phyloP scores from a whole-genome alignment of 805 yeast species.

The Kluyveromyces aestuarii region DNA sequence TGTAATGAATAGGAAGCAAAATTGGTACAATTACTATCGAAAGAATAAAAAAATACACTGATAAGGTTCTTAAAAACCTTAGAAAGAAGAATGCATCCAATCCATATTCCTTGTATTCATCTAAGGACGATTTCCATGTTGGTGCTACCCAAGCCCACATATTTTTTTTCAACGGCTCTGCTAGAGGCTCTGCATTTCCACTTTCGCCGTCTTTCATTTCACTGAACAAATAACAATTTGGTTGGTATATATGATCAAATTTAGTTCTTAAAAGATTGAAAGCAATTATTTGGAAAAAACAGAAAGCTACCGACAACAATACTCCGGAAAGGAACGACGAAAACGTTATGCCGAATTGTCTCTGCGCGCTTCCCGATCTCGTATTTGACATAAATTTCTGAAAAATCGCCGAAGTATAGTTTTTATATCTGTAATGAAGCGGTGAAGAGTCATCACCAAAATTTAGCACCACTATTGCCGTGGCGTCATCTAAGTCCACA shows the following conservation, averaged over 20 bases:
- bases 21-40: slow-evolving; percentile 49
- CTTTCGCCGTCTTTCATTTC: background rate
- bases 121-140: slow-evolving; percentile 32
- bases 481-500: slow-evolving; percentile 11
- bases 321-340: slow-evolving; percentile 48
- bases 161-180: slow-evolving; percentile 21
- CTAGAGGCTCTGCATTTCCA: slow-evolving; percentile 29
- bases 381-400: slow-evolving; percentile 38
- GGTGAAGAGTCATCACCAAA: slow-evolving; percentile 3
- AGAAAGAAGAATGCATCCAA: slow-evolving; percentile 69
- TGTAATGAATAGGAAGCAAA: slow-evolving; percentile 53
- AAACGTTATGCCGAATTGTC: slow-evolving; percentile 48
- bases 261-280: slow-evolving; percentile 32
- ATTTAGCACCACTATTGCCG: slow-evolving; percentile 11
- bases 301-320: slow-evolving; percentile 43
- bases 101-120: slow-evolving; percentile 40
- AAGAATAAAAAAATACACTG: slow-evolving; percentile 41
- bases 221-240: slow-evolving; percentile 31
- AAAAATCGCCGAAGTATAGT: slow-evolving; percentile 10
- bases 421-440: slow-evolving; percentile 6
- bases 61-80: slow-evolving; percentile 46
- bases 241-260: slow-evolving; percentile 43
- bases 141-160: slow-evolving; percentile 51
- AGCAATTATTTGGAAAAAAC: slow-evolving; percentile 40
- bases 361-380: slow-evolving; percentile 51